Evolutionary conservation across 169 alveolate genomes (phyloP), one percentile per base, ranked within the genome.

Genomic region (Plasmodium reichenowi): DNA sequence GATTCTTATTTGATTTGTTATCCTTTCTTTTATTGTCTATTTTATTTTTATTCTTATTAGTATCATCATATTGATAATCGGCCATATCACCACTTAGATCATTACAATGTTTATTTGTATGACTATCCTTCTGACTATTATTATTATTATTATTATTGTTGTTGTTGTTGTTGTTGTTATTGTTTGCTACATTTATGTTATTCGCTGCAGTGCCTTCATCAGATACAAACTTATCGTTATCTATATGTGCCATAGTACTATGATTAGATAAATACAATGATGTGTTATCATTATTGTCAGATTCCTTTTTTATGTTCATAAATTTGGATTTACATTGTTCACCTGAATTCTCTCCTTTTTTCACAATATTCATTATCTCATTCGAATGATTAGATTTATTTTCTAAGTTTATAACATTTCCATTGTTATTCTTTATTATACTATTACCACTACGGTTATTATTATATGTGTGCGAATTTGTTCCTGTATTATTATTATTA

Each of bases 181-280:
- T 15, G 9, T 17, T 60, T 1, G 20, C 7, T 10, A 9, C 2
- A 12, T 13, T 60, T 48, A 20, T 29, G n/a, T 72, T 72, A 12
- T 59, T 47, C 6, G 17, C 58, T 17, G 29, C 43, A n/a, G 62
- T 74, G 26, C 62, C 20, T 4, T 59, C 72, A 20, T 59, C 38
- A 63, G 22, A 59, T 22, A 43, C 29, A n/a, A 12, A 15, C 32
- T 75, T 75, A 17, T 63, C 88, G 9, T 60, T 74, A 12, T 75
- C 67, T 0, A 63, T 15, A 2, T 60, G 66, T 48, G 15, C 75
- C 32, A 75, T 47, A 4, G 75, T 75, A 24, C 67, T 75, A 62
- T 62, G 72, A 62, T 62, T 75, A 8, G 88, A 75, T 4, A 75
- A 6, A 20, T 60, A 74, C 20, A 38, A 3, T 17, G 88, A 63